Conservation (phyloP, 352 stramenopile genomes). For the Pythium apleroticum region DNA sequence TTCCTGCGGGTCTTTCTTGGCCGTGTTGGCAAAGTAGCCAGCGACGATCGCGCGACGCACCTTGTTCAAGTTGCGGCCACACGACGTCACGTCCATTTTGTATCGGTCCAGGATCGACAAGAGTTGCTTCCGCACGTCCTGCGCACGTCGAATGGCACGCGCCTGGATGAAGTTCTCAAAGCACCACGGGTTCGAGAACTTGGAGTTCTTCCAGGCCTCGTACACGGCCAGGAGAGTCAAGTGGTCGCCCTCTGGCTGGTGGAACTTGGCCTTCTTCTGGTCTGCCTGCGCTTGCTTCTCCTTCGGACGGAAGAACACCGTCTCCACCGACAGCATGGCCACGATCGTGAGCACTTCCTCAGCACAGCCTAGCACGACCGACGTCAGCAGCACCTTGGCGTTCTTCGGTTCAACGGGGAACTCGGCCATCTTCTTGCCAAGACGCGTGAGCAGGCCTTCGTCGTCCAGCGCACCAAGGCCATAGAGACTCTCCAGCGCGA, state of each 20-base stretch:
- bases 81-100: slow-evolving; percentile 97
- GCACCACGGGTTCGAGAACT: slow-evolving; percentile 99
- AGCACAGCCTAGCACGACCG: slow-evolving; percentile 96
- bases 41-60: slow-evolving; percentile 97
- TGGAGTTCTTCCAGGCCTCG: slow-evolving; percentile 97
- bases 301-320: slow-evolving; percentile 98
- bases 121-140: slow-evolving; percentile 99
- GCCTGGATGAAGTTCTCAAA: slow-evolving; percentile 99
- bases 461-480: slow-evolving; percentile 97
- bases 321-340: slow-evolving; percentile 98
- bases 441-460: slow-evolving; percentile 88
- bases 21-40: slow-evolving; percentile 99
- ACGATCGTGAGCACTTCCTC: slow-evolving; percentile 99
- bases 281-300: slow-evolving; percentile 99
- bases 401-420: slow-evolving; percentile 99
- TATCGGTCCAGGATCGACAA: slow-evolving; percentile 99
- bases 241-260: slow-evolving; percentile 98
- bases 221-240: slow-evolving; percentile 98
- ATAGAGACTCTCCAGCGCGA: slow-evolving; percentile 97
- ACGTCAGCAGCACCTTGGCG: slow-evolving; percentile 98
- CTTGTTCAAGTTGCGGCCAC: slow-evolving; percentile 96
- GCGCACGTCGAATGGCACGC: slow-evolving; percentile 93
- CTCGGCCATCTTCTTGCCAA: slow-evolving; percentile 99
- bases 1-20: slow-evolving; percentile 99
- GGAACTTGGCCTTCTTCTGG: slow-evolving; percentile 99